These are phyloP conservation scores for Cyclotella cryptica DNA, from an alignment of 108 stramenopile species.

Conservation along the genomic window DNA sequence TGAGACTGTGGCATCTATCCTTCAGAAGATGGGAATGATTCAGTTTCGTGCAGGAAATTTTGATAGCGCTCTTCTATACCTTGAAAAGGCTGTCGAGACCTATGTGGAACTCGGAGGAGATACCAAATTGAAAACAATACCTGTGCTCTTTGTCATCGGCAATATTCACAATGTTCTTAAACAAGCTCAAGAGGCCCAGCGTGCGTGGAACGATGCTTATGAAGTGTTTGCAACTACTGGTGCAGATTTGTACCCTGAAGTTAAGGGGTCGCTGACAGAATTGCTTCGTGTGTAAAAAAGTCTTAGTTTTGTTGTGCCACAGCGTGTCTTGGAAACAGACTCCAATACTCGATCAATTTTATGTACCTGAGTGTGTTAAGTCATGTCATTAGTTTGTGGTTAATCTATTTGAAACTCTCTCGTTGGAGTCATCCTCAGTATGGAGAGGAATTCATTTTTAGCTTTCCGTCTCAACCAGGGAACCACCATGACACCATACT, in stretches of 20 bases:
- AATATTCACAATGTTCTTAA: slow-evolving; percentile 74
- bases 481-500: slow-evolving; percentile 57
- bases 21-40: slow-evolving; percentile 75
- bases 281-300: not conserved
- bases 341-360: too few relatives aligned
- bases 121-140: slow-evolving; percentile 61
- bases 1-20: slow-evolving; percentile 61
- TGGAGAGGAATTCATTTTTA: slow-evolving; percentile 82
- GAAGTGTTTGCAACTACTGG: slow-evolving; percentile 10
- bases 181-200: slow-evolving; percentile 54
- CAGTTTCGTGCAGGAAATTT: slow-evolving; percentile 66
- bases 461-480: slow-evolving; percentile 80
- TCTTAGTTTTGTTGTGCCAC: not conserved
- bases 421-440: slow-evolving; percentile 73
- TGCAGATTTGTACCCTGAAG: not conserved
- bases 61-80: slow-evolving; percentile 52
- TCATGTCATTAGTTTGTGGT: not conserved
- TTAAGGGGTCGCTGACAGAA: not conserved
- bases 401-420: slow-evolving; percentile 13
- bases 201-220: slow-evolving; percentile 65
- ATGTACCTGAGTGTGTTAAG: not conserved
- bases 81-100: slow-evolving; percentile 68
- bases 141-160: slow-evolving; percentile 67
- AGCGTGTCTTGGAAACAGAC: too few relatives aligned
- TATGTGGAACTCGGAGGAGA: slow-evolving; percentile 52